Conservation (phyloP, 2,329 filamentous ascomycete species). For the Epichloe sylvatica region DNA sequence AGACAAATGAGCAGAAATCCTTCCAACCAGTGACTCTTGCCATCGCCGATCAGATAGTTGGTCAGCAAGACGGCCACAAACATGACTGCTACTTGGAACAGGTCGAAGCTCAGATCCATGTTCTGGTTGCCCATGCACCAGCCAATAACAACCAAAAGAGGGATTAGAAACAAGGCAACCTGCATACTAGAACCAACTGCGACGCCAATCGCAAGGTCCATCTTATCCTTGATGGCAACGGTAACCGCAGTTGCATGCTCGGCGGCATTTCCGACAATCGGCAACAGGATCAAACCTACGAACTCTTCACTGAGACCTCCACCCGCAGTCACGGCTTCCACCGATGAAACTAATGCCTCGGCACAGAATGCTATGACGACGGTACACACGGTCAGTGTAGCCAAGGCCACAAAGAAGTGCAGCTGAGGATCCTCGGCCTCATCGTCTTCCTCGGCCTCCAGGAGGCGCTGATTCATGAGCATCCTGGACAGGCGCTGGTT, state of each 20-base stretch:
- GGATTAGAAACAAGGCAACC: conserved; percentile 66
- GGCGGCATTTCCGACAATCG: conserved; percentile 72
- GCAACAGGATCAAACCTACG: conserved; percentile 65
- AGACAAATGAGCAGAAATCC: conserved; percentile 62
- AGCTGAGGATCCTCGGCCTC: conserved; percentile 64
- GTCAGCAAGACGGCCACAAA: conserved; percentile 75
- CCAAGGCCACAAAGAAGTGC: conserved; percentile 55
- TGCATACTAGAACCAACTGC: conserved; percentile 71
- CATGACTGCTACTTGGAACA: conserved; percentile 74
- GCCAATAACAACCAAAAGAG: conserved; percentile 61
- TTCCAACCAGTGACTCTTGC: conserved; percentile 71
- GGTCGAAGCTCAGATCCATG: conserved; percentile 76
- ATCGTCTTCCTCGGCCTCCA: conserved; percentile 42
- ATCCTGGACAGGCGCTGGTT: conserved; percentile 32
- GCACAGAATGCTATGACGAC: conserved; percentile 70
- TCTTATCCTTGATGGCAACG: conserved; percentile 71
- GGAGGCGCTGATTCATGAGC: conserved; percentile 25
- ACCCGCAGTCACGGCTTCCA: conserved; percentile 49
- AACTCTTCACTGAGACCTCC: conserved; percentile 56
- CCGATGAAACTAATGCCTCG: conserved; percentile 43
- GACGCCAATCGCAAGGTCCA: conserved; percentile 70
- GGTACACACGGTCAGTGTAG: conserved; percentile 58
- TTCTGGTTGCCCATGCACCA: conserved; percentile 59
- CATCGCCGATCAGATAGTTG: conserved; percentile 75
- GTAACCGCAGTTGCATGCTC: conserved; percentile 72